Conservation (phyloP, 768 basidiomycete genomes). For the Leccinum subgranulosum region DNA sequence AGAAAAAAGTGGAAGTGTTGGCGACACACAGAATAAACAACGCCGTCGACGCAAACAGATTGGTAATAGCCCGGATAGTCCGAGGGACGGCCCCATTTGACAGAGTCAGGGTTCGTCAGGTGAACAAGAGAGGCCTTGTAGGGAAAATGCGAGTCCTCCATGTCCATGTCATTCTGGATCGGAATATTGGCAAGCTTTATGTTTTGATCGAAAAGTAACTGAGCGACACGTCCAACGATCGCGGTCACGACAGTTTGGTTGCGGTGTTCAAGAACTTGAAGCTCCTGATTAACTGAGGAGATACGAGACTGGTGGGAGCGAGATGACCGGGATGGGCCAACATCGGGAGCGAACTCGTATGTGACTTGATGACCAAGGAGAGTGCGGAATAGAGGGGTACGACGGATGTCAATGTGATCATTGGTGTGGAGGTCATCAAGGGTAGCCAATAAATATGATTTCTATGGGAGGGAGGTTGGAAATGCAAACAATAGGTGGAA, state of each 20-base stretch:
- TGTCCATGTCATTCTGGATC: conserved; percentile 27
- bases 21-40: conserved; percentile 48
- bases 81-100: conserved; percentile 33
- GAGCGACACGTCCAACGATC: conserved; percentile 43
- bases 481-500: neutral
- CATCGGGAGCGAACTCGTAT: conserved; percentile 20
- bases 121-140: conserved; percentile 23
- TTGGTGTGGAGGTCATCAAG: conserved; percentile 38
- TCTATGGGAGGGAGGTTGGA: conserved; percentile 28
- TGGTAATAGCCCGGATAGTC: conserved; percentile 35
- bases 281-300: conserved; percentile 20
- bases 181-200: conserved; percentile 38
- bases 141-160: conserved; percentile 10
- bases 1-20: neutral
- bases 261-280: conserved; percentile 35
- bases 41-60: conserved; percentile 55
- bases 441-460: conserved; percentile 39
- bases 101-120: conserved; percentile 28
- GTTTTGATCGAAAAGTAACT: conserved; percentile 44
- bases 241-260: conserved; percentile 44
- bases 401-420: conserved; percentile 30
- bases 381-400: conserved; percentile 41
- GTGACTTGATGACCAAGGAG: conserved; percentile 27
- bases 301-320: conserved; percentile 15
- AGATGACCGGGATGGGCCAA: conserved; percentile 13